Evolutionary conservation across 805 yeast genomes (phyloP), one percentile per base, ranked within the genome.

Genomic region (Starmerella lactis-condensi): DNA sequence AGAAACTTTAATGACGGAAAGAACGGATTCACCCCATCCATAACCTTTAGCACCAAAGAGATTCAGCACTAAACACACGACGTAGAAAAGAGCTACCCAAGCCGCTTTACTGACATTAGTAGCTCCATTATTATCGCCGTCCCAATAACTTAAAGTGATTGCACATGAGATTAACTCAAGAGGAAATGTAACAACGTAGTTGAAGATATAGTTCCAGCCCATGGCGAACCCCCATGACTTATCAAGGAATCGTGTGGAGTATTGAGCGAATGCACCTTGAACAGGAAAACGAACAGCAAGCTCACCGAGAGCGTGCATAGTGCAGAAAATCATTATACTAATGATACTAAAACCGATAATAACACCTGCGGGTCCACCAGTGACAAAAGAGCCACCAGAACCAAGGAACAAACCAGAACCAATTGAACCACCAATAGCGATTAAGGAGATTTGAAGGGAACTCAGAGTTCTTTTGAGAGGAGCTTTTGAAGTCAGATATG

Each of bases 381-480:
- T 45, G 21, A 53, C 49, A 30, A 66, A 52, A 8, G 69, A 54
- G 22, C 55, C 56, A 16, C 72, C 72, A 1, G 67, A 55, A 23
- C 70, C 66, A 22, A 70, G 55, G 46, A 67, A 70, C 20, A 71
- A 52, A 42, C 76, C 76, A 19, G 89, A 73, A 47, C 93, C 93
- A 37, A 78, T 73, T 31, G 85, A 74, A 33, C 89, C 82, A 35
- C 89, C 89, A 33, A 79, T 61, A 24, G 91, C 81, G 45, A 78
- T 74, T 69, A 76, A 69, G 32, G 48, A 51, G 26, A 54, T 30
- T 34, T 54, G 59, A 8, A 56, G 41, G n/a, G 42, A 33, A 36
- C 48, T 51, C 32, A 54, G 46, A 14, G 33, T 34, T 28, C 69
- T 51, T 27, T 65, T 58, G 10, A 42, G 32, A 2, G 47, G 45